Evolutionary conservation across 805 yeast genomes (phyloP), one percentile per base, ranked within the genome.

Genomic region (Saccharomycopsis sp.): DNA sequence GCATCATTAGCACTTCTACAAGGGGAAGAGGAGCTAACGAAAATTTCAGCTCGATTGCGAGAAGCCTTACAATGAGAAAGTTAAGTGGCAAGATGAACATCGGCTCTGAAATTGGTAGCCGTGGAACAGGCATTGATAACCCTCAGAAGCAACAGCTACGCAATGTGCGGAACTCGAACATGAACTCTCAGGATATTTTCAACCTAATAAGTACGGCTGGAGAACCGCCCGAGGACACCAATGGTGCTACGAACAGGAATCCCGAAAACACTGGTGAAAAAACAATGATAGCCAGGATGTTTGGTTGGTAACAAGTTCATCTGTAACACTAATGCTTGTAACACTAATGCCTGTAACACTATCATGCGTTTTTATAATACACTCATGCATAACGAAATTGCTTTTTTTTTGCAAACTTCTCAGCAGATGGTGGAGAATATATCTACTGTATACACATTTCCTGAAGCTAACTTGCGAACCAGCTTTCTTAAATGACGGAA

Each of bases 301-400:
- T 44, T 44, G 48, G 48, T 12, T 44, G 48, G 48, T 44, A 44
- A n/a, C n/a, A n/a, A n/a, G n/a, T n/a, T n/a, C n/a, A n/a, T n/a
- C n/a, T n/a, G n/a, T n/a, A n/a, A n/a, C n/a, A n/a, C n/a, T n/a
- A n/a, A n/a, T n/a, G n/a, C n/a, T n/a, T n/a, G n/a, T n/a, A n/a
- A n/a, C n/a, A n/a, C n/a, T n/a, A n/a, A n/a, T n/a, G n/a, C n/a
- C n/a, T n/a, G n/a, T n/a, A n/a, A n/a, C n/a, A n/a, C n/a, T n/a
- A n/a, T n/a, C n/a, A n/a, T n/a, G n/a, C 37, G 12, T 29, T 29
- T 29, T 29, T 29, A 12, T 29, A 29, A 29, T 29, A 29, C n/a
- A n/a, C n/a, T n/a, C n/a, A n/a, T n/a, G n/a, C n/a, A n/a, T 29
- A 29, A 29, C 5, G 5, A 7, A 29, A 12, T 29, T 5, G 37